Evolutionary conservation across 306 rosid species (phyloP).

Genomic region (Castanopsis chinensis): DNA sequence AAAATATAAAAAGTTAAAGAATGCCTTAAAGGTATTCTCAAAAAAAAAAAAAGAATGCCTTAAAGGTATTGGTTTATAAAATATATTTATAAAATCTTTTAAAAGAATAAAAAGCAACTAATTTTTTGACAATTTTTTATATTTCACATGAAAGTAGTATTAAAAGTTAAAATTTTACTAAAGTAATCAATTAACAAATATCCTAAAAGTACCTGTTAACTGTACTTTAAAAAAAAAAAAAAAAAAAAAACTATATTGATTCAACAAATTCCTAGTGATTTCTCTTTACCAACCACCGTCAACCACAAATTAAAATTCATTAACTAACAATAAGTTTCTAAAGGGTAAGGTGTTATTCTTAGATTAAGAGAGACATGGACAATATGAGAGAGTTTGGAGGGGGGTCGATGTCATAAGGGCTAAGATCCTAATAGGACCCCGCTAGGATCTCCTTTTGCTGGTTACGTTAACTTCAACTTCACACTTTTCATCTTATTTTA

Average conservation of each 20-base stretch:
- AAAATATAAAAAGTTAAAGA: not conserved
- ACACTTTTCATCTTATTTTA: not conserved
- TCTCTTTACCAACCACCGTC: constrained; percentile 49
- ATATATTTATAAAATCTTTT: no score
- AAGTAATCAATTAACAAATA: no score
- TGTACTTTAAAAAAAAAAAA: not conserved
- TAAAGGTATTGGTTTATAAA: no score
- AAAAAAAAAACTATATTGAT: not conserved
- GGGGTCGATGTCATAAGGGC: constrained; percentile 51
- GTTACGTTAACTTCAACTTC: constrained; percentile 48
- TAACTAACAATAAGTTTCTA: constrained; percentile 11
- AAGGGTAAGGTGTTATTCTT: constrained; percentile 29
- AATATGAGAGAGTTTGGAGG: constrained; percentile 40
- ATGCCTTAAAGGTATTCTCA: no score
- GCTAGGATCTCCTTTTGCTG: constrained; percentile 55
- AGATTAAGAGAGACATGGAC: constrained; percentile 7
- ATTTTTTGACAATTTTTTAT: no score
- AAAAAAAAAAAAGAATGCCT: no score
- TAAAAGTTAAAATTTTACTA: no score
- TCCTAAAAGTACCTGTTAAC: no score
- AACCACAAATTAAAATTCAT: constrained; percentile 25
- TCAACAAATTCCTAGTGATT: constrained; percentile 18
- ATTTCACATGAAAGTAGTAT: no score
- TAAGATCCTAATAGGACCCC: constrained; percentile 63
- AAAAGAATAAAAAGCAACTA: no score